Conservation (phyloP, 768 basidiomycete genomes). For the Lentinula edodes region DNA sequence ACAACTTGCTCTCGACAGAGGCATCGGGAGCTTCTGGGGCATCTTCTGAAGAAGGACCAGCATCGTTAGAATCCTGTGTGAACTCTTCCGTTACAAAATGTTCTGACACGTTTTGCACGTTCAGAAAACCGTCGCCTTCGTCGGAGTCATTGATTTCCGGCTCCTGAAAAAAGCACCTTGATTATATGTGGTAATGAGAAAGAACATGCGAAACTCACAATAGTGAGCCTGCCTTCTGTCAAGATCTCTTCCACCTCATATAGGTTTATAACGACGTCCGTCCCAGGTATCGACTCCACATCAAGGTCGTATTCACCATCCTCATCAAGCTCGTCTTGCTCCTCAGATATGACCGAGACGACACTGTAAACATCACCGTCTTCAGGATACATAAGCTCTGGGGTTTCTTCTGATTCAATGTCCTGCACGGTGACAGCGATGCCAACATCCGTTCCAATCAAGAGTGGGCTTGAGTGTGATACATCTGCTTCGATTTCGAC, state of each 20-base stretch:
- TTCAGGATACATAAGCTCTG: not conserved
- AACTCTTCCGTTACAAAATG: not conserved
- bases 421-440: not conserved
- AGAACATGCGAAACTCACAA: constrained; percentile 17
- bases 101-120: not conserved
- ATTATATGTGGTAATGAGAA: not conserved
- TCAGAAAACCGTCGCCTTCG: not conserved
- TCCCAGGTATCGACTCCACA: constrained; percentile 9
- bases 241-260: constrained; percentile 14
- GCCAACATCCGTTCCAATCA: not conserved
- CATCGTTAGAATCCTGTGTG: not conserved
- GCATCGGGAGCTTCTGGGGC: not conserved
- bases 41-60: not conserved
- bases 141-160: not conserved
- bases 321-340: constrained; percentile 4
- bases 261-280: constrained; percentile 8
- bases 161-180: constrained; percentile 7
- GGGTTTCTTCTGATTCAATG: not conserved
- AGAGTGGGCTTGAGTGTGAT: not conserved
- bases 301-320: constrained; percentile 14
- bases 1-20: not conserved
- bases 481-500: not conserved
- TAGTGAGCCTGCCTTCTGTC: constrained; percentile 22
- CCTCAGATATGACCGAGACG: constrained; percentile 8
- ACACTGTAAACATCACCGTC: not conserved